Evolutionary conservation across 2,329 filamentous ascomycete species (phyloP).

Genomic region (Neoarthrinium moseri): DNA sequence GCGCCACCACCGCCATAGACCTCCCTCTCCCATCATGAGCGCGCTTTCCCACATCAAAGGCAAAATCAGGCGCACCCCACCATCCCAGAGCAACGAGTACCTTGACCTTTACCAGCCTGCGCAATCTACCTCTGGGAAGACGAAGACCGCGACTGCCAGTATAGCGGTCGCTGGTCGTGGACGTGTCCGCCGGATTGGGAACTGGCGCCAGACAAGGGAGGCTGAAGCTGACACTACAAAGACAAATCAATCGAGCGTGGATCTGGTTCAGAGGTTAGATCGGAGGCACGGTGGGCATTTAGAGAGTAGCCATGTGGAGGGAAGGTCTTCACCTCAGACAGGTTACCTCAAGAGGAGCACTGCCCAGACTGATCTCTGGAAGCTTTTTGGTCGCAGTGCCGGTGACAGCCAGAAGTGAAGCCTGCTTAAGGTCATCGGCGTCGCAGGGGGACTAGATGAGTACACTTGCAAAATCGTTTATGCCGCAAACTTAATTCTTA

Average conservation of each 20-base stretch:
- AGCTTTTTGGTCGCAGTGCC: neutral
- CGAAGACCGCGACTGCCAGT: constrained; percentile 5
- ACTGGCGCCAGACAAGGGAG: neutral
- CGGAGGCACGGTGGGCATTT: too few relatives aligned
- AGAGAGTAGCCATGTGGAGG: too few relatives aligned
- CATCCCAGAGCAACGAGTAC: constrained; percentile 22
- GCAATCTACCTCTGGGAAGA: neutral
- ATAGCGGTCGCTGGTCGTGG: constrained; percentile 15
- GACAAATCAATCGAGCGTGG: too few relatives aligned
- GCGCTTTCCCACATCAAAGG: constrained; percentile 15
- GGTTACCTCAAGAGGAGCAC: neutral
- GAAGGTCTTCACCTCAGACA: too few relatives aligned
- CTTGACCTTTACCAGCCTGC: constrained; percentile 18
- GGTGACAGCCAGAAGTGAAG: too few relatives aligned
- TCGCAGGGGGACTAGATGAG: too few relatives aligned
- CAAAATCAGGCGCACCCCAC: constrained; percentile 17
- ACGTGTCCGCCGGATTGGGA: constrained; percentile 3
- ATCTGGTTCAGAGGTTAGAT: too few relatives aligned
- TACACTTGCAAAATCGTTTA: too few relatives aligned
- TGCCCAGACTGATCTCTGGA: constrained; percentile 4
- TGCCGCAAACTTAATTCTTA: too few relatives aligned
- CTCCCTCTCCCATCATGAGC: neutral
- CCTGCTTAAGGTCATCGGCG: too few relatives aligned
- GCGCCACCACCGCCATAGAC: too few relatives aligned
- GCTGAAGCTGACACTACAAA: too few relatives aligned